Percentiles rank a stretch among this genome's conserved stretches.
Conservation (phyloP, 2,329 filamentous ascomycete genomes). For the Ramichloridium luteum region DNA sequence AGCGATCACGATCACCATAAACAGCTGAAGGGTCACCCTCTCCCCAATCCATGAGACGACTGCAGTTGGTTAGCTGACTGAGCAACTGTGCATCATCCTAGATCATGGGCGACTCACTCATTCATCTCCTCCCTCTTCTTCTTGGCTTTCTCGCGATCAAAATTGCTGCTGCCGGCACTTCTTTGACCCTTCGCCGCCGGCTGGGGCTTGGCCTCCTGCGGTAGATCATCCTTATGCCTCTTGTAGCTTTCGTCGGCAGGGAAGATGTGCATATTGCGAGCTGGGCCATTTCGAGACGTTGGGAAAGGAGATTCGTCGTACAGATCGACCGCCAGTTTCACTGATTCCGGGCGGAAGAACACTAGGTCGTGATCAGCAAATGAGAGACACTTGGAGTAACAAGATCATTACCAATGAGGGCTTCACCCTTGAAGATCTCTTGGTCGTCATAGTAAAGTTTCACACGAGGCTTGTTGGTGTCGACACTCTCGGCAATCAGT, state of each 20-base stretch:
- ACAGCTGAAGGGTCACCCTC: conserved; percentile 57
- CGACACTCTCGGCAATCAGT: conserved; percentile 88
- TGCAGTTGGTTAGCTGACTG: too few species aligned
- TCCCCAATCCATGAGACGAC: conserved; percentile 88
- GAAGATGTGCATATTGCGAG: conserved; percentile 41
- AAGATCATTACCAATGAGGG: conserved; percentile 54
- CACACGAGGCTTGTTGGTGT: conserved; percentile 74
- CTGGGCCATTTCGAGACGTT: conserved; percentile 41
- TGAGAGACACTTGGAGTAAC: too few species aligned
- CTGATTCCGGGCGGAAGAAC: conserved; percentile 92
- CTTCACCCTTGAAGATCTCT: conserved; percentile 86
- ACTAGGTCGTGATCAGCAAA: conserved; percentile 33
- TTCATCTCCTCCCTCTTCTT: conserved; percentile 83
- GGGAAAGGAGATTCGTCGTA: conserved; percentile 70
- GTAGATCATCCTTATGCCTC: conserved; percentile 55
- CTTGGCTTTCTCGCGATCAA: conserved; percentile 70
- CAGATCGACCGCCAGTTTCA: conserved; percentile 69
- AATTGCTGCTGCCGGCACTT: conserved; percentile 15
- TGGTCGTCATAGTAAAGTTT: conserved; percentile 79
- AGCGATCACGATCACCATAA: conserved; percentile 18
- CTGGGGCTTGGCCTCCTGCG: conserved; percentile 31
- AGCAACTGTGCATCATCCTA: too few species aligned
- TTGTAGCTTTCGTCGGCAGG: conserved; percentile 82
- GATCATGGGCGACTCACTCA: conserved; percentile 39
- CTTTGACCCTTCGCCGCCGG: conserved; percentile 2